phyloP scores from a whole-genome alignment of 2,329 filamentous ascomycete genomes.

The Fusarium haematococcum region DNA sequence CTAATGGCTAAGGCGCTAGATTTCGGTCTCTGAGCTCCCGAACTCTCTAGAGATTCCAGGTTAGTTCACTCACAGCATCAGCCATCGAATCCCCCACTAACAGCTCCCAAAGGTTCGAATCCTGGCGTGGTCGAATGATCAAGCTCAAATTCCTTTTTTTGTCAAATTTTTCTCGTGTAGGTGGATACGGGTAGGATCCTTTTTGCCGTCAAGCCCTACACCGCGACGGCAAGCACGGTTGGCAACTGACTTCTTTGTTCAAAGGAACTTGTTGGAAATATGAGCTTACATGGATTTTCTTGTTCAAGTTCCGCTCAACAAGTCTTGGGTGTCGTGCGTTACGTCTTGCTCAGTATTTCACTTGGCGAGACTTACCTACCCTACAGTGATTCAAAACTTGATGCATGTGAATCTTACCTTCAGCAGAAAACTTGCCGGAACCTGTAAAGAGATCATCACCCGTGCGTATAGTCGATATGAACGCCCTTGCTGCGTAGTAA shows the following conservation, averaged over 20 bases:
- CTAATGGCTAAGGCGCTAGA: slow-evolving; percentile 36
- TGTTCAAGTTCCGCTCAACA: neutral
- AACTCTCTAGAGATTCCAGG: slow-evolving; percentile 35
- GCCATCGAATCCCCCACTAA: neutral
- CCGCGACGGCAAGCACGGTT: too few relatives aligned
- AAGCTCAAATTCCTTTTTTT: neutral
- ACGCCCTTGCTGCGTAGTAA: too few relatives aligned
- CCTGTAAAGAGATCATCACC: too few relatives aligned
- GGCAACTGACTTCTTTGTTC: neutral
- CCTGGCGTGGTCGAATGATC: slow-evolving; percentile 28
- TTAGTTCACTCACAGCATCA: neutral
- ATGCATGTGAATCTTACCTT: neutral
- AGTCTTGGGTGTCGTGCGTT: neutral
- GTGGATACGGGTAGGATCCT: neutral
- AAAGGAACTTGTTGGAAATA: neutral
- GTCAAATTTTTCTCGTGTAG: neutral
- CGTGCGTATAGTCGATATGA: too few relatives aligned
- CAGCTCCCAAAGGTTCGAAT: slow-evolving; percentile 17
- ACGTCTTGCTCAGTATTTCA: neutral
- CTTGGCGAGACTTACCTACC: neutral
- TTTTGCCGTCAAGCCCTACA: neutral
- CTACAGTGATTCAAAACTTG: neutral
- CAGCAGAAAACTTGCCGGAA: too few relatives aligned
- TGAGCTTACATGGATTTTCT: neutral
- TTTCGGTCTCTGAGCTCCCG: slow-evolving; percentile 24